Evolutionary conservation across 2,329 filamentous ascomycete genomes (phyloP), one percentile per base, ranked within the genome.

Genomic region (Pseudogymnoascus sp.): DNA sequence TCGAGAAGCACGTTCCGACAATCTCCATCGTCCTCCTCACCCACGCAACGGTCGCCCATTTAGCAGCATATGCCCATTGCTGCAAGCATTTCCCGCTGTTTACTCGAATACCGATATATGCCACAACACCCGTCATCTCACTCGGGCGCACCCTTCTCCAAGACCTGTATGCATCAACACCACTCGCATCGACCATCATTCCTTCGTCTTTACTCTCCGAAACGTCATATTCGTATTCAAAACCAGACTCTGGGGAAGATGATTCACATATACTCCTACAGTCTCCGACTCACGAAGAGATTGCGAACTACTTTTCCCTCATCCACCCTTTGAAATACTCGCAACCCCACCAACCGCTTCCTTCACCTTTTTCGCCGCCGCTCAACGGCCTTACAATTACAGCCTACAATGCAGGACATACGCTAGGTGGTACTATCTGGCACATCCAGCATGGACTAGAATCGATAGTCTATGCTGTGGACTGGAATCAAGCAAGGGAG

Each of bases 401-500:
- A 0, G 94, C 94, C 0, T 97, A 97, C 77, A 96, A 95, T 75
- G 92, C 94, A 6, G 94, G 94, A 66, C 93, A 97, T 73, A 97
- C 93, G 0, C 83, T 97, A 0, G 94, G 94, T 74, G 94, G 94
- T 62, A 97, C 94, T 23, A 96, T 99, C 78, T 99, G 94, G 94
- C 93, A 97, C 71, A 92, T 99, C 67, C 93, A 97, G 71, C 92
- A 97, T 77, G 92, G 92, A 0, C 83, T 97, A 72, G 94, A 99
- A 74, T 97, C 92, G 0, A 93, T 99, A 43, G 92, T 99, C 1
- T 97, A 99, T 70, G 93, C 94, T 0, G 91, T 97, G 16, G 93
- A 97, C 72, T 99, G 94, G 94, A 97, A 97, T 69, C 92, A 97
- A 75, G 91, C 90, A n/a, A 86, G 91, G 68, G 94, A 99, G 73